Evolutionary conservation across 129 eudicot genomes (phyloP).

Genomic region (Artemisia tridentata): DNA sequence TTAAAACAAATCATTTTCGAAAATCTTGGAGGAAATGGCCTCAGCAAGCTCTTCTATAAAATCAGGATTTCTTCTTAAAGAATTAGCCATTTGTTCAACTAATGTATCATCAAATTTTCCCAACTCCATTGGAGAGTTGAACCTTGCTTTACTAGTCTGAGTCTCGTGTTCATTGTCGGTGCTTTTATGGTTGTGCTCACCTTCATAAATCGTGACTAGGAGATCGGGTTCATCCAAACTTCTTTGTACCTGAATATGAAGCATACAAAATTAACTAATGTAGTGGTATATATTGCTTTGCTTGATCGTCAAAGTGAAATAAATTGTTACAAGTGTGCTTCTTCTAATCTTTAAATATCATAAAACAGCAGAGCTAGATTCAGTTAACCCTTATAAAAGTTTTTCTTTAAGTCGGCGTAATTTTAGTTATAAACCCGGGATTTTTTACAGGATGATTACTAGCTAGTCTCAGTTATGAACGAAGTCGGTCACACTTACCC

Average conservation of each 20-base stretch:
- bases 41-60: constrained; percentile 22
- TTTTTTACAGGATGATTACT: too few species aligned
- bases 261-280: background rate
- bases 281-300: too few species aligned
- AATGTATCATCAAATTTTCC: constrained; percentile 14
- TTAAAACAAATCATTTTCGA: constrained; percentile 11
- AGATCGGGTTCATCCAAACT: constrained; percentile 81
- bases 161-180: background rate
- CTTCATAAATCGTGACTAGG: constrained; percentile 83
- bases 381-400: too few species aligned
- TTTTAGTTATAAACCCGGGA: too few species aligned
- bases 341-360: too few species aligned
- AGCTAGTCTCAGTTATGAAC: too few species aligned
- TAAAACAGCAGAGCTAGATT: too few species aligned
- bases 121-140: constrained; percentile 8
- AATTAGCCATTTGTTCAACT: constrained; percentile 24
- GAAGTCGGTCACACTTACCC: too few species aligned
- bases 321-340: too few species aligned
- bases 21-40: constrained; percentile 17
- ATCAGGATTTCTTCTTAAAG: constrained; percentile 21
- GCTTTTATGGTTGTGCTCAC: constrained; percentile 75
- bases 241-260: constrained; percentile 66
- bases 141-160: background rate
- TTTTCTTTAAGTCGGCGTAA: too few species aligned
- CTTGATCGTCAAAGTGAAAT: too few species aligned